Percentiles rank a stretch among this genome's conserved stretches.
These are phyloP conservation scores for Plenodomus biglobosus DNA, from an alignment of 2,329 filamentous ascomycete genomes.

Conservation along the genomic window DNA sequence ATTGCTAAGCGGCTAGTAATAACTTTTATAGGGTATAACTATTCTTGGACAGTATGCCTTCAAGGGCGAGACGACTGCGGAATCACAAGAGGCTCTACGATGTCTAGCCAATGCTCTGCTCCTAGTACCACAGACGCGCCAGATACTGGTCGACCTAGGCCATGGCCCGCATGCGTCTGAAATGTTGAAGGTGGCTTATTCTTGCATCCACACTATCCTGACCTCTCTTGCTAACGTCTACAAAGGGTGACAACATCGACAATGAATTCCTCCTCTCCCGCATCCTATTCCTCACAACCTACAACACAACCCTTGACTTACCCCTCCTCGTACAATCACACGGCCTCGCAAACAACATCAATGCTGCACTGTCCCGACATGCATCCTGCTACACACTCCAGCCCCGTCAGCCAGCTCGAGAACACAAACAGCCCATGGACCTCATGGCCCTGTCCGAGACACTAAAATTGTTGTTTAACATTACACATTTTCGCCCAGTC, in stretches of 20 bases:
- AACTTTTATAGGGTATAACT: constrained; percentile 65
- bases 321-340: constrained; percentile 65
- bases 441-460: constrained; percentile 82
- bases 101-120: constrained; percentile 85
- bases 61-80: constrained; percentile 59
- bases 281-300: constrained; percentile 78
- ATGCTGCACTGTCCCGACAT: constrained; percentile 70
- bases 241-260: constrained; percentile 67
- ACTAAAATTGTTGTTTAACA: constrained; percentile 85
- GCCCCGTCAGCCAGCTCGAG: constrained; percentile 22
- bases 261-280: constrained; percentile 85
- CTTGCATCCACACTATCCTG: too few relatives aligned
- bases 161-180: constrained; percentile 68
- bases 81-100: constrained; percentile 72
- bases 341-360: constrained; percentile 67
- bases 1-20: constrained; percentile 7
- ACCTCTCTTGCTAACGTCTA: constrained; percentile 3
- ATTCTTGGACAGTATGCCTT: constrained; percentile 75
- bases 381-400: constrained; percentile 48
- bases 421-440: constrained; percentile 61
- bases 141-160: constrained; percentile 71
- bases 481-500: constrained; percentile 72
- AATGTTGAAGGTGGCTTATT: constrained; percentile 61
- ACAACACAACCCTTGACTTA: constrained; percentile 70
- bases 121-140: constrained; percentile 66